Percentiles rank a stretch among this genome's conserved stretches.
phyloP scores from a whole-genome alignment of 352 stramenopile species.

The Paralagenidium karlingii region DNA sequence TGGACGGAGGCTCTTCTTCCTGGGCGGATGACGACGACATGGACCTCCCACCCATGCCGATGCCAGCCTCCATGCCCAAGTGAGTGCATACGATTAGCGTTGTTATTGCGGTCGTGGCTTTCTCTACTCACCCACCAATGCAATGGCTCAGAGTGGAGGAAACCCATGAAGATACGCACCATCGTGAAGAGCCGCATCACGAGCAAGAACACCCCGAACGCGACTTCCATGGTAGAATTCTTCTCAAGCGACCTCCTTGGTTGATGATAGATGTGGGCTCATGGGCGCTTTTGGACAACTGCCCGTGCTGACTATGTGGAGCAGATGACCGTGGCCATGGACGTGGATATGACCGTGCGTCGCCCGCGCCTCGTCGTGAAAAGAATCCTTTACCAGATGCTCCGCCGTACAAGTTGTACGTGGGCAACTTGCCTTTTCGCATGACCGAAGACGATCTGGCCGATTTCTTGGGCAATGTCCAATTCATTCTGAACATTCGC shows the following conservation, averaged over 20 bases:
- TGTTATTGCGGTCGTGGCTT: too few relatives aligned
- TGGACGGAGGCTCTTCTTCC: slow-evolving; percentile 32
- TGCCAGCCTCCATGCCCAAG: slow-evolving; percentile 25
- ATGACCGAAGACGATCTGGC: slow-evolving; percentile 55
- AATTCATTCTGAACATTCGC: slow-evolving; percentile 54
- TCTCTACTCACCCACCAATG: too few relatives aligned
- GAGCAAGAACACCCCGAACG: too few relatives aligned
- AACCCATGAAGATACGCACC: too few relatives aligned
- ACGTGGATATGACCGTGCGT: slow-evolving; percentile 5
- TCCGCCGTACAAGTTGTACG: slow-evolving; percentile 67
- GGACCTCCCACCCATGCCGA: slow-evolving; percentile 32
- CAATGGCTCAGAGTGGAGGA: too few relatives aligned
- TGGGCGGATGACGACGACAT: slow-evolving; percentile 75
- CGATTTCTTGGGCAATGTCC: slow-evolving; percentile 35
- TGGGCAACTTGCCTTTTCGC: slow-evolving; percentile 73
- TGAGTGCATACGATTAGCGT: too few relatives aligned
- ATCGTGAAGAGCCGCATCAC: too few relatives aligned
- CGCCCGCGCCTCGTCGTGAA: too few relatives aligned
- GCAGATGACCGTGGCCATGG: not conserved
- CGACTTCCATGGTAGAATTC: too few relatives aligned
- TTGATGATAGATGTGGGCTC: not conserved
- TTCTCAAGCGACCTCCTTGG: not conserved
- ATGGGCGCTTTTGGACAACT: not conserved
- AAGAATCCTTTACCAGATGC: slow-evolving; percentile 72
- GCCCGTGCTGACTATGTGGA: not conserved